Conservation (phyloP, 176 grass and related monocot species). For the Eragrostis nindensis region DNA sequence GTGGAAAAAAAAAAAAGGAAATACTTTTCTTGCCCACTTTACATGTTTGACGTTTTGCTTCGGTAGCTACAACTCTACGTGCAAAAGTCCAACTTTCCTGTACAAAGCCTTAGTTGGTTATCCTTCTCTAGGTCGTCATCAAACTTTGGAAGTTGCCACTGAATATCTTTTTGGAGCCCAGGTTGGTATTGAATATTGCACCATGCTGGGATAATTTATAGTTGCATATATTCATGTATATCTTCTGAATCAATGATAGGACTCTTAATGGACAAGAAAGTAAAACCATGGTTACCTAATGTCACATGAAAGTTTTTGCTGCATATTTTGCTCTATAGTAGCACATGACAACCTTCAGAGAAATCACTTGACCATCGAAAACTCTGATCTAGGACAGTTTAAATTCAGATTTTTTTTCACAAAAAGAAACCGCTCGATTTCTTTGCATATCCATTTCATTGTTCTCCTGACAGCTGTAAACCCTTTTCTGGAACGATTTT, state of each 20-base stretch:
- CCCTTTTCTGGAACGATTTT: background rate
- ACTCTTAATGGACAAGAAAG: slow-evolving; percentile 19
- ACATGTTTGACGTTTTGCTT: slow-evolving; percentile 53
- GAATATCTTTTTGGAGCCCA: slow-evolving; percentile 22
- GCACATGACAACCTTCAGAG: background rate
- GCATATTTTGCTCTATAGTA: too few species aligned
- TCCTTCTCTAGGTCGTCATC: slow-evolving; percentile 31
- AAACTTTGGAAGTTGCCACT: slow-evolving; percentile 35
- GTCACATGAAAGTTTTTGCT: too few species aligned
- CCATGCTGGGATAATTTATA: slow-evolving; percentile 15
- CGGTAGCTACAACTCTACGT: slow-evolving; percentile 26
- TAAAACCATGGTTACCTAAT: slow-evolving; percentile 9
- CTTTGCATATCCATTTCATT: background rate
- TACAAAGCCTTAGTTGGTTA: slow-evolving; percentile 33
- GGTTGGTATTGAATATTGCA: slow-evolving; percentile 45
- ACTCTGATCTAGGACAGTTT: background rate
- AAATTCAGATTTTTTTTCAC: background rate
- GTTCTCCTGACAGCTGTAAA: background rate
- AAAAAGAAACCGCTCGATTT: background rate
- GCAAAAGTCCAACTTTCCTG: slow-evolving; percentile 54
- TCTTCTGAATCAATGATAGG: slow-evolving; percentile 15
- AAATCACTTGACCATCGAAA: background rate
- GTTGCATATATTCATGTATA: slow-evolving; percentile 31
- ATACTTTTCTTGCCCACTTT: slow-evolving; percentile 24
- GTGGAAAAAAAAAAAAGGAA: slow-evolving; percentile 29